Percentiles rank a stretch among this genome's conserved stretches.
These are phyloP conservation scores for Agaricus blazei DNA, from an alignment of 768 basidiomycete species.

Conservation along the genomic window DNA sequence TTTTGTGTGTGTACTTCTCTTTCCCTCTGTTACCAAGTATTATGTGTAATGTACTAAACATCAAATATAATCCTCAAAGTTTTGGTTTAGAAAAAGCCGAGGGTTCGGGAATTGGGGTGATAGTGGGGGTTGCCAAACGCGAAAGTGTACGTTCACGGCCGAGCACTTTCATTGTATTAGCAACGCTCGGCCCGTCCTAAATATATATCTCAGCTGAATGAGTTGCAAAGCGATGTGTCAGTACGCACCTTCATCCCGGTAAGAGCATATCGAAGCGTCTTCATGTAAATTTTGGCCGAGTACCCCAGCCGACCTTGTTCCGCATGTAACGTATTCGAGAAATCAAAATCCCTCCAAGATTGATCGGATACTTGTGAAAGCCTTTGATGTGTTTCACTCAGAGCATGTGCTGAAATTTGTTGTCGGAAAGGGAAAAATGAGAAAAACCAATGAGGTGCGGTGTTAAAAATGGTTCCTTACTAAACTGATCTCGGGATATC, in stretches of 20 bases:
- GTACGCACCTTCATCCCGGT: conserved; percentile 76
- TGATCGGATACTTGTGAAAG: conserved; percentile 24
- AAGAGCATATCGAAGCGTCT: conserved; percentile 67
- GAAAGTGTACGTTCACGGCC: conserved; percentile 36
- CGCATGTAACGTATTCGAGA: conserved; percentile 32
- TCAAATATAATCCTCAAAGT: too few relatives aligned
- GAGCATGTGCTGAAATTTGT: conserved; percentile 22
- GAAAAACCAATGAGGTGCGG: conserved; percentile 5
- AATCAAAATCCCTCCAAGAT: conserved; percentile 23
- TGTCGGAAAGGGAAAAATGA: neutral
- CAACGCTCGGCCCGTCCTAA: conserved; percentile 45
- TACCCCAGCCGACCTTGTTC: conserved; percentile 34
- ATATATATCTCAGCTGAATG: neutral
- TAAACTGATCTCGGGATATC: neutral
- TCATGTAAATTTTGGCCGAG: conserved; percentile 58
- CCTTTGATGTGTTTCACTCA: conserved; percentile 24
- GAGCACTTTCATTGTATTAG: conserved; percentile 38
- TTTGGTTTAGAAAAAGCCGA: too few relatives aligned
- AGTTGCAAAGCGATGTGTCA: neutral
- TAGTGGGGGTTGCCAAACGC: neutral
- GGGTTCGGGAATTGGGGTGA: too few relatives aligned
- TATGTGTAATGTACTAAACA: neutral
- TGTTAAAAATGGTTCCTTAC: neutral
- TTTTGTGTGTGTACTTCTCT: neutral
- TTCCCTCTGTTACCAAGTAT: too few relatives aligned